Evolutionary conservation across 2,329 filamentous ascomycete genomes (phyloP).

Genomic region (Alternaria metachromatica): DNA sequence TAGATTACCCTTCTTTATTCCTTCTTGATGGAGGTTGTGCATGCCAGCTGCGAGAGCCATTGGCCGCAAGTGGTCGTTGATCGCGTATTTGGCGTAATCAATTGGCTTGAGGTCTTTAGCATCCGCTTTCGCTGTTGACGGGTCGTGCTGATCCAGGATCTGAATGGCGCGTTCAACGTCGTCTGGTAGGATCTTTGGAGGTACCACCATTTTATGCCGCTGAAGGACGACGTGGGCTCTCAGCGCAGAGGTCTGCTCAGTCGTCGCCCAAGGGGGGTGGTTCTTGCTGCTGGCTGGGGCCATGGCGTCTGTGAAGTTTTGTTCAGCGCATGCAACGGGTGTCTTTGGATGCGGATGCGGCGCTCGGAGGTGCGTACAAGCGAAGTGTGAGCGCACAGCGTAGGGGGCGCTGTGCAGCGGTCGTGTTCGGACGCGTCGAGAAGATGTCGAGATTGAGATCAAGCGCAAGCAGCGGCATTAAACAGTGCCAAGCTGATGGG

Average conservation of each 20-base stretch:
- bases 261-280: neutral
- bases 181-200: neutral
- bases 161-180: neutral
- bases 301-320: neutral
- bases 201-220: neutral
- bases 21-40: neutral
- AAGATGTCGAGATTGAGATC: neutral
- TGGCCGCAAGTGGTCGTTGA: neutral
- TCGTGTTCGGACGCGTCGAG: neutral
- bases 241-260: neutral
- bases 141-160: neutral
- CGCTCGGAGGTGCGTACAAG: neutral
- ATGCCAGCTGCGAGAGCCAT: neutral
- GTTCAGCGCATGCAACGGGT: neutral
- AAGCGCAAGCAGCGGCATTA: neutral
- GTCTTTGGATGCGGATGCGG: neutral
- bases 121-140: neutral
- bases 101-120: neutral
- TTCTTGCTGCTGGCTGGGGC: neutral
- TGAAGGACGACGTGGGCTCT: neutral
- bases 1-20: neutral
- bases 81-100: neutral
- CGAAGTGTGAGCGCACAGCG: neutral
- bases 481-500: neutral
- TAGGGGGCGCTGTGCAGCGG: neutral